phyloP scores from a whole-genome alignment of 192 early-diverging fungal genomes.

The Pilobolus umbonatus region DNA sequence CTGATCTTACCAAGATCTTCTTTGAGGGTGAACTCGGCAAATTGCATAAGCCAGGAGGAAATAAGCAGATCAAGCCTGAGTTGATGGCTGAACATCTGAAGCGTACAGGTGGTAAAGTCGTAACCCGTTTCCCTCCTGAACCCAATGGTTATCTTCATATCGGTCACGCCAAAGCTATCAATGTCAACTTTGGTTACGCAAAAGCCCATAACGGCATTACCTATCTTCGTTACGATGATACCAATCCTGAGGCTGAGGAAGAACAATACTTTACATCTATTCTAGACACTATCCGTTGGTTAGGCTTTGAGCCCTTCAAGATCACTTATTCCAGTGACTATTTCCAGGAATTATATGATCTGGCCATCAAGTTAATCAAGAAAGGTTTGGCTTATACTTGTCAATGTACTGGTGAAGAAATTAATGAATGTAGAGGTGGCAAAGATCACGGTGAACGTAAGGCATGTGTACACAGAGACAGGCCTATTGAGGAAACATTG shows the following conservation, averaged over 20 bases:
- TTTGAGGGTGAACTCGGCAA: conserved; percentile 89
- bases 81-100: conserved; percentile 88
- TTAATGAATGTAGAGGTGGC: conserved; percentile 88
- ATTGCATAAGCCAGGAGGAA: conserved; percentile 94
- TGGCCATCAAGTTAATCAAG: conserved; percentile 89
- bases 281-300: conserved; percentile 89
- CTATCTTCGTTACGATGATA: conserved; percentile 75
- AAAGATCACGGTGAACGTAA: conserved; percentile 78
- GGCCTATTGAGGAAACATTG: conserved; percentile 89
- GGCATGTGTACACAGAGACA: conserved; percentile 87
- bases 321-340: conserved; percentile 98
- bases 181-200: conserved; percentile 99
- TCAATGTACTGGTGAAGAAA: conserved; percentile 94
- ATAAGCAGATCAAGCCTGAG: conserved; percentile 90
- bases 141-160: conserved; percentile 99
- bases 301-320: conserved; percentile 88
- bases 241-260: conserved; percentile 84
- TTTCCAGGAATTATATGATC: conserved; percentile 93
- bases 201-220: conserved; percentile 82
- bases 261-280: conserved; percentile 95
- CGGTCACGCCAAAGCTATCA: conserved; percentile 99
- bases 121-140: conserved; percentile 99
- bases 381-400: conserved; percentile 73
- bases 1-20: conserved; percentile 61
- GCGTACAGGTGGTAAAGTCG: conserved; percentile 83